Evolutionary conservation across 2,329 filamentous ascomycete species (phyloP), one percentile per base, ranked within the genome.

Genomic region (Ceratocystis albifundus): DNA sequence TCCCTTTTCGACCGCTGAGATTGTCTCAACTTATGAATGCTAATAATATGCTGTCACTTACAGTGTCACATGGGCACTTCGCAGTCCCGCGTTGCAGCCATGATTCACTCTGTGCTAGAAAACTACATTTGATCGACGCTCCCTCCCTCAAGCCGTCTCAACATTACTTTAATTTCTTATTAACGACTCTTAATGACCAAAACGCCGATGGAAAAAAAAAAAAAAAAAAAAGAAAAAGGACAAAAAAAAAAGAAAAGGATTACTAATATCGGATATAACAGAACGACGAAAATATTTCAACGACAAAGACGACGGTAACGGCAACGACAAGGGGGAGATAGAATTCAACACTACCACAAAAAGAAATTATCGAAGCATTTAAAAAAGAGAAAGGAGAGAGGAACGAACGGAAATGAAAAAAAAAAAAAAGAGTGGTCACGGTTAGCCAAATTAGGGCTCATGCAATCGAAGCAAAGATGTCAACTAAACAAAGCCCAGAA

Each of bases 31-130:
- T 30, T 28, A 25, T 10, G 25, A 28, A n/a, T 36, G 25, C 55
- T 67, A 57, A 65, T 45, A 32, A 15, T 45, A 22, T 25, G 22
- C 20, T 64, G 20, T 22, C 10, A 17, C 36, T 15, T 67, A 17
- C 45, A 67, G 66, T 65, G 66, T 46, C 64, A 67, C 62, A 62
- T 53, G 22, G 63, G 61, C 30, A 28, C 65, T 20, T 62, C 66
- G 4, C 66, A 67, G 63, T 46, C 55, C 30, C 66, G 59, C 5
- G 59, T 65, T 50, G 66, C 64, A n/a, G 57, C 61, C 41, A 67
- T 67, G 66, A 62, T 67, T 12, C 66, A 67, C 48, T 67, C 66
- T 3, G 66, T 67, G 25, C 46, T 67, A n/a, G 46, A 65, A 41
- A 62, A 65, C 36, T 67, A 67, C 66, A 65, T 67, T 45, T 67